Conservation (phyloP, 805 yeast genomes). For the Jamesozyma gamospora region DNA sequence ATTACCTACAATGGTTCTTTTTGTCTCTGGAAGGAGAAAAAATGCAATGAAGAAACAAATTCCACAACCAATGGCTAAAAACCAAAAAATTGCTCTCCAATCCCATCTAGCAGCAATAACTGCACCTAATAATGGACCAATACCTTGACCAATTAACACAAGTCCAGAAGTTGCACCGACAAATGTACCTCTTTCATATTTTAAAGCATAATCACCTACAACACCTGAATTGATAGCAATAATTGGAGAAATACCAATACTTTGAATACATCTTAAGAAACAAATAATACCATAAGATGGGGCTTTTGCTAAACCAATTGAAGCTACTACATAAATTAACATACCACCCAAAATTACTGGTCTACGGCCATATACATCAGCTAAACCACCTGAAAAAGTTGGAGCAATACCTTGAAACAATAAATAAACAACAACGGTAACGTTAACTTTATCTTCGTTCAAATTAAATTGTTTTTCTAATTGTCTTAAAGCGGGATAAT, state of each 20-base stretch:
- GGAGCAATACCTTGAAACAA: constrained; percentile 71
- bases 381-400: constrained; percentile 51
- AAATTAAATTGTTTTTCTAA: constrained; percentile 46
- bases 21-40: constrained; percentile 60
- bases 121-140: constrained; percentile 60
- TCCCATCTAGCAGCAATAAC: constrained; percentile 34
- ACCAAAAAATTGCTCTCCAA: constrained; percentile 77
- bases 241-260: constrained; percentile 64
- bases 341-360: constrained; percentile 54
- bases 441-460: constrained; percentile 46
- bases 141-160: constrained; percentile 60
- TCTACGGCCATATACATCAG: constrained; percentile 64
- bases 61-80: constrained; percentile 56
- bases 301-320: constrained; percentile 55
- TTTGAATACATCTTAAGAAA: constrained; percentile 59
- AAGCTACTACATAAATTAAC: constrained; percentile 45
- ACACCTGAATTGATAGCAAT: constrained; percentile 60
- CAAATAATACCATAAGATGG: constrained; percentile 50
- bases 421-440: constrained; percentile 67
- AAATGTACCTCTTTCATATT: constrained; percentile 57
- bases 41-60: constrained; percentile 29
- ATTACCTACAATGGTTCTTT: constrained; percentile 61
- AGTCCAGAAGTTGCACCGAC: constrained; percentile 59
- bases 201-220: constrained; percentile 60
- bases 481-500: constrained; percentile 65